Evolutionary conservation across 768 basidiomycete genomes (phyloP).

Genomic region (Lepiota venenata): DNA sequence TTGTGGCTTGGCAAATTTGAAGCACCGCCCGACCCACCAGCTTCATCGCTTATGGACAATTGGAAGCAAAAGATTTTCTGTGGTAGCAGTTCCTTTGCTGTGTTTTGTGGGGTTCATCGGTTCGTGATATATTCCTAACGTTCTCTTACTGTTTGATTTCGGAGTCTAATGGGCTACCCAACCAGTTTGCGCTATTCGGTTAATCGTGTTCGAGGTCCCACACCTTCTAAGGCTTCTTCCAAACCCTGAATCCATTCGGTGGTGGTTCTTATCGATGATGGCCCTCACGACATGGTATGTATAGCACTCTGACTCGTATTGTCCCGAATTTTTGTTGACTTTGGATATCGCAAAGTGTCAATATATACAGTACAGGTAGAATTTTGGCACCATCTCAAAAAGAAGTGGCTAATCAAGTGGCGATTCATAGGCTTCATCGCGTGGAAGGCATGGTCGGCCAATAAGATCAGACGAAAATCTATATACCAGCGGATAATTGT

Average conservation of each 20-base stretch:
- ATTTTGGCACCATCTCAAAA: no score
- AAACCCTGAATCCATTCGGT: neutral
- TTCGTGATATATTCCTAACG: neutral
- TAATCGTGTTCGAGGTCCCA: neutral
- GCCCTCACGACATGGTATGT: neutral
- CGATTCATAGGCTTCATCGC: constrained; percentile 1
- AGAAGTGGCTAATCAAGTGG: neutral
- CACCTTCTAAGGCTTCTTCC: neutral
- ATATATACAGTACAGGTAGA: constrained; percentile 3
- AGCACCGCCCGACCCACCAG: neutral
- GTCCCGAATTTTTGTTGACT: neutral
- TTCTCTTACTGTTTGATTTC: no score
- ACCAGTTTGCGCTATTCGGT: neutral
- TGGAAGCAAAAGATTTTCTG: neutral
- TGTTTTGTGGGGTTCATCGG: neutral
- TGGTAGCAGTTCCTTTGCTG: neutral
- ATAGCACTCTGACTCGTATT: no score
- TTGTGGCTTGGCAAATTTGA: neutral
- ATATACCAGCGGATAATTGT: neutral
- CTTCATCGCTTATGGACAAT: constrained; percentile 2
- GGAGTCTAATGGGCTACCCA: no score
- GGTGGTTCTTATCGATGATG: constrained; percentile 1
- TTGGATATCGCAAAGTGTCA: neutral
- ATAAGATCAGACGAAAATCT: neutral
- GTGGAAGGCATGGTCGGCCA: constrained; percentile 3